Evolutionary conservation across 352 stramenopile species (phyloP).

Genomic region (Pythium utonaiense): DNA sequence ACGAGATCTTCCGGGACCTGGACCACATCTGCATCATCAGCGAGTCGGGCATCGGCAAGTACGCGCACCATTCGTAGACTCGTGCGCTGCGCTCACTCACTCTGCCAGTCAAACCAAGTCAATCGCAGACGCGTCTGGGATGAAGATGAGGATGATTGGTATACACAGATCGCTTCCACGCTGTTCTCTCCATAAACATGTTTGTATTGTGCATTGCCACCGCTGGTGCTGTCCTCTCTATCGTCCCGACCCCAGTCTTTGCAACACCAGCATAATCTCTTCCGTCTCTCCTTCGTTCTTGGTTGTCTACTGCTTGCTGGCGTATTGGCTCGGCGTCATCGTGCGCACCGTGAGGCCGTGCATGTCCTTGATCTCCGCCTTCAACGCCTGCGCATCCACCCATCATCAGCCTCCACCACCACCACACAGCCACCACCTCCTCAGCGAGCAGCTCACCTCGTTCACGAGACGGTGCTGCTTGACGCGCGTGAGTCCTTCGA

Average conservation of each 20-base stretch:
- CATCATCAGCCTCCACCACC: background rate
- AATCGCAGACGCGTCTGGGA: background rate
- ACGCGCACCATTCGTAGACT: constrained; percentile 46
- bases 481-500: constrained; percentile 76
- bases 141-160: constrained; percentile 6
- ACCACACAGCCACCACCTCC: background rate
- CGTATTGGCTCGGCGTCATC: constrained; percentile 74
- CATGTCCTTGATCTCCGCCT: constrained; percentile 85
- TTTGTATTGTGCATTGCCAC: constrained; percentile 1
- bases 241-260: background rate
- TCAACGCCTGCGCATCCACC: constrained; percentile 50
- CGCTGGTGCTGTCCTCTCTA: background rate
- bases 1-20: constrained; percentile 95
- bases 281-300: too few relatives aligned
- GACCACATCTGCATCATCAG: constrained; percentile 96
- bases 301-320: constrained; percentile 46
- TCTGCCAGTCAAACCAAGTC: too few relatives aligned
- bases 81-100: background rate
- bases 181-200: background rate
- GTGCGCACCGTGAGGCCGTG: constrained; percentile 82
- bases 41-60: constrained; percentile 88
- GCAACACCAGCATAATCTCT: background rate
- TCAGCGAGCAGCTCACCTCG: constrained; percentile 36
- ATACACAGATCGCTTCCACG: background rate
- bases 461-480: constrained; percentile 88